Base-by-base conservation (phyloP, 345 rosid species). In the Hevea brasiliensis region DNA sequence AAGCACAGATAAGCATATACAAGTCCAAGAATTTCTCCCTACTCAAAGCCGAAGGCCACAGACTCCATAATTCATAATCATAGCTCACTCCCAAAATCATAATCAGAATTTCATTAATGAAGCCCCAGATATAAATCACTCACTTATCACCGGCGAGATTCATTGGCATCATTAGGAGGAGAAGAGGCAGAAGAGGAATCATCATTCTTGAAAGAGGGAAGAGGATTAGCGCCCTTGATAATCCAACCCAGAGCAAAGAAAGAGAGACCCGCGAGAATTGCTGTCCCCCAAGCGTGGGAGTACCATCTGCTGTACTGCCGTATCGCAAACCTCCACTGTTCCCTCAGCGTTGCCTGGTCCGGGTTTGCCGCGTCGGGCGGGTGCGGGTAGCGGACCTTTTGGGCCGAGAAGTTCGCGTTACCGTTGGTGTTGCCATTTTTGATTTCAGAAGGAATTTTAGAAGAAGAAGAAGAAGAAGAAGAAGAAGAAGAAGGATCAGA, bases 231-330 rank as follows among this genome's bases (percentile, higher is more conserved):
- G 65, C 97, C 98, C 69, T 94, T 94, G 61, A 94, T 82, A 81
- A 88, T 48, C 97, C 95, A 94, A 17, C 97, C 95, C 0, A 94
- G 87, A 15, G 95, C 97, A 32, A 86, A 94, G 81, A 94, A 94
- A 6, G 97, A 80, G 7, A 87, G 74, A 0, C 94, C 97, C 6
- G 97, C 98, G 48, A 94, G 85, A 75, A 94, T 92, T 27, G 94
- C 97, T 7, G 97, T 84, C 1, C 98, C 97, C 98, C 98, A 90
- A 7, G 97, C 98, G 62, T 89, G 95, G 23, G 93, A 85, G 76
- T 92, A 89, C 97, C 97, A 89, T 70, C 62, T 79, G 57, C 93
- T 88, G 74, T 89, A 94, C 85, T 92, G 93, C 79, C 80, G 72
- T 6, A 84, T 88, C 9, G 94, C 98, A 71, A 67, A 92, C 79